Conservation (phyloP, 805 yeast species). For the Maudiozyma bulderi region DNA sequence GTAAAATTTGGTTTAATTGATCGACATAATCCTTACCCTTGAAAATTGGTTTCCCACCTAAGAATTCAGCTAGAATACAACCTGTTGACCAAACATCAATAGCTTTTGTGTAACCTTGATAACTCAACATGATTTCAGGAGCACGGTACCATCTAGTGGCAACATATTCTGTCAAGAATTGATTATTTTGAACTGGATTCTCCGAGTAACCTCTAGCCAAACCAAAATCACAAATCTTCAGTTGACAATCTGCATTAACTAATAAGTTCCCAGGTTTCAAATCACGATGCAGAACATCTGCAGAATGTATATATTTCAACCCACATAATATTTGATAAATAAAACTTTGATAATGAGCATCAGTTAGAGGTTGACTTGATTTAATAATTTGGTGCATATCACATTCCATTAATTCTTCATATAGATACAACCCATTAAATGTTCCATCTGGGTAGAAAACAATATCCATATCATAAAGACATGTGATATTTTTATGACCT, state of each 20-base stretch:
- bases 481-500: constrained; percentile 93
- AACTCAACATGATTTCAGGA: constrained; percentile 92
- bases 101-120: constrained; percentile 91
- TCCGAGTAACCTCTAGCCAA: constrained; percentile 84
- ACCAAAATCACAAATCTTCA: constrained; percentile 94
- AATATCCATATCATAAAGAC: constrained; percentile 88
- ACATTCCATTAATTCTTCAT: constrained; percentile 97
- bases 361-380: constrained; percentile 87
- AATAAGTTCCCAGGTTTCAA: constrained; percentile 87
- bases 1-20: constrained; percentile 79
- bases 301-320: constrained; percentile 77
- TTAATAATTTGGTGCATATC: constrained; percentile 96
- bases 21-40: constrained; percentile 95
- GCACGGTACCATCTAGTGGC: constrained; percentile 99
- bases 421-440: constrained; percentile 85
- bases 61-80: constrained; percentile 86
- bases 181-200: constrained; percentile 75
- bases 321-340: constrained; percentile 90
- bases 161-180: constrained; percentile 94
- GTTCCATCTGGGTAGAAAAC: constrained; percentile 53
- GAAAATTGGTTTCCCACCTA: constrained; percentile 86
- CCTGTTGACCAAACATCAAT: constrained; percentile 98
- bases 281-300: constrained; percentile 89
- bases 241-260: constrained; percentile 93
- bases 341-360: constrained; percentile 89